Evolutionary conservation across 805 yeast genomes (phyloP), one percentile per base, ranked within the genome.

Genomic region (Candida patagonica): DNA sequence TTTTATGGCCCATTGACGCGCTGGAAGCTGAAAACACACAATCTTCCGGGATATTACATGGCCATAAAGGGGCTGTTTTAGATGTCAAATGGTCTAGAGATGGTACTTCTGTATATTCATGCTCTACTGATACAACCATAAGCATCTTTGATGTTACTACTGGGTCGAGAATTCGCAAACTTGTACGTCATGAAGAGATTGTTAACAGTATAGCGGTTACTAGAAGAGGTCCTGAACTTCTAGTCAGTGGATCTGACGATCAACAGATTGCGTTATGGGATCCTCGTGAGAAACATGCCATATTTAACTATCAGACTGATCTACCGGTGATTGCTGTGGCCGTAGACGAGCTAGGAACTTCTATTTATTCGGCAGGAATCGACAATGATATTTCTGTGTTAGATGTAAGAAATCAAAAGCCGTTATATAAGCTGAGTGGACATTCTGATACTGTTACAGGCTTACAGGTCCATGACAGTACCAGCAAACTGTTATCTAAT

Each of bases 181-280:
- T 73, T 15, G 52, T 51, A n/a, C 75, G 72, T 1, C 81, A 77
- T 51, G 59, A 57, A 3, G 59, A 62, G 9, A 66, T 71, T 5
- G 74, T 81, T 2, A 82, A 83, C 51, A 71, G 78, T 45, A 59
- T 82, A 1, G 70, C 56, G 17, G 53, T 56, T 8, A 52, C 48
- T 41, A 56, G 61, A 19, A 53, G 51, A 6, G 61, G 53, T 15
- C 38, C 45, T 3, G 65, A 63, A 32, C 41, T 60, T 6, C 43
- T 64, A 4, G 67, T 72, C 2, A 71, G 83, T 26, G 84, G 74
- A 3, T 68, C 78, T 7, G 94, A 84, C 48, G 86, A 78, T 50
- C 85, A 87, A 0, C 43, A 59, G 2, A 63, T 73, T 1, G 62
- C 63, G 6, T 38, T 78, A 1, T 84, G 89, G 89, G 94, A 84